Evolutionary conservation across 2,329 filamentous ascomycete genomes (phyloP).

Genomic region (Alternaria metachromatica): DNA sequence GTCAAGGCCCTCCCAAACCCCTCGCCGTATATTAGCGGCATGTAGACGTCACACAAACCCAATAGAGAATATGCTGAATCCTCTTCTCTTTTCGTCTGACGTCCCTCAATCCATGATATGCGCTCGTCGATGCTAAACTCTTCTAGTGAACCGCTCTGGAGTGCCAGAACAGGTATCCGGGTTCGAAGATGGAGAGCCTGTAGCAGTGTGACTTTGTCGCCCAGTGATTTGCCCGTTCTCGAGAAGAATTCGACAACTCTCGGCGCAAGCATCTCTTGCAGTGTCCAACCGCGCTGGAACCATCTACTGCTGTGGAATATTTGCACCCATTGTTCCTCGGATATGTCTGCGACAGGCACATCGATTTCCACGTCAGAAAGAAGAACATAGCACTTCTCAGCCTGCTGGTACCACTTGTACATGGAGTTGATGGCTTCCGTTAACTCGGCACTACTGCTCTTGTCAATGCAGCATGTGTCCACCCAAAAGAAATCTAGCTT

Average conservation of each 20-base stretch:
- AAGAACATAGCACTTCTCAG: neutral
- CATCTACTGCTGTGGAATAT: neutral
- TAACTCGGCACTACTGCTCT: neutral
- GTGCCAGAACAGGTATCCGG: neutral
- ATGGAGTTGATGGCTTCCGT: neutral
- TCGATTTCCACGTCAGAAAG: neutral
- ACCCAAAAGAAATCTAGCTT: accelerated
- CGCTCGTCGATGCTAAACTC: neutral
- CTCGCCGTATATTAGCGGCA: neutral
- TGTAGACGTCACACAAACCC: accelerated
- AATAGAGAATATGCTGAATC: neutral
- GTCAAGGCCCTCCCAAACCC: neutral
- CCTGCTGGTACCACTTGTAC: neutral
- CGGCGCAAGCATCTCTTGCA: neutral
- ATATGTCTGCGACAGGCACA: neutral
- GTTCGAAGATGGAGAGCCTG: neutral
- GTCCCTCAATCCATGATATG: neutral
- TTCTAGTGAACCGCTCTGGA: neutral
- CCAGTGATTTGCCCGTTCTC: accelerated
- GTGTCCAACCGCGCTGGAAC: neutral
- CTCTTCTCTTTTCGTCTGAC: neutral
- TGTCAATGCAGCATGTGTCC: neutral
- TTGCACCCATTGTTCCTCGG: neutral
- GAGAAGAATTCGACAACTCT: neutral
- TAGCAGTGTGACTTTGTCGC: neutral